Conservation (phyloP, 23 red algal species). For the Chondrus crispus region DNA sequence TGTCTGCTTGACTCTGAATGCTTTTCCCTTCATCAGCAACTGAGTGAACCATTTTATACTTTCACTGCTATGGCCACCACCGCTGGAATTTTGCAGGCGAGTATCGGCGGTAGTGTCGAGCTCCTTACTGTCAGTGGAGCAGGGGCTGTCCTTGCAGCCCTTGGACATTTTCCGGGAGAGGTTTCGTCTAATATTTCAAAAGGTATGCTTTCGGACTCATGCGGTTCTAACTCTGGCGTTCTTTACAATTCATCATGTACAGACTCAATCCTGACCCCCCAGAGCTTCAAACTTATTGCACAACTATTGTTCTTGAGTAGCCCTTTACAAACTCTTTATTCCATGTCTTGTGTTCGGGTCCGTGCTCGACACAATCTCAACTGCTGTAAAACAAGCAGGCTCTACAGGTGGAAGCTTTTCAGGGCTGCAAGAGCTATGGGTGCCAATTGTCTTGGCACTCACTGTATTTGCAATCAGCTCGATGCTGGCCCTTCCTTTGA, state of each 20-base stretch:
- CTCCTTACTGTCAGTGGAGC: conserved; percentile 32
- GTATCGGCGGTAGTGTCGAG: conserved; percentile 48
- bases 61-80: neutral
- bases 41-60: no score
- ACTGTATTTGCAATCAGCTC: neutral
- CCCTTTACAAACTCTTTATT: conserved; percentile 42
- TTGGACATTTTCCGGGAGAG: neutral
- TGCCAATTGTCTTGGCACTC: conserved; percentile 19
- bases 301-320: no score
- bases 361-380: conserved; percentile 33
- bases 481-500: conserved; percentile 16
- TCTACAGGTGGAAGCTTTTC: neutral
- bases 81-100: conserved; percentile 1
- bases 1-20: no score
- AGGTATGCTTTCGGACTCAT: neutral
- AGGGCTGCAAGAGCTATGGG: conserved; percentile 36
- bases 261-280: neutral
- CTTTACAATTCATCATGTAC: neutral
- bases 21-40: no score
- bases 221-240: neutral
- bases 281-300: no score
- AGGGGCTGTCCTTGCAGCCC: conserved; percentile 4
- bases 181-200: neutral
- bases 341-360: conserved; percentile 51
- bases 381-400: neutral